Conservation (phyloP, 2,329 filamentous ascomycete genomes). For the Neodidymelliopsis sp. region DNA sequence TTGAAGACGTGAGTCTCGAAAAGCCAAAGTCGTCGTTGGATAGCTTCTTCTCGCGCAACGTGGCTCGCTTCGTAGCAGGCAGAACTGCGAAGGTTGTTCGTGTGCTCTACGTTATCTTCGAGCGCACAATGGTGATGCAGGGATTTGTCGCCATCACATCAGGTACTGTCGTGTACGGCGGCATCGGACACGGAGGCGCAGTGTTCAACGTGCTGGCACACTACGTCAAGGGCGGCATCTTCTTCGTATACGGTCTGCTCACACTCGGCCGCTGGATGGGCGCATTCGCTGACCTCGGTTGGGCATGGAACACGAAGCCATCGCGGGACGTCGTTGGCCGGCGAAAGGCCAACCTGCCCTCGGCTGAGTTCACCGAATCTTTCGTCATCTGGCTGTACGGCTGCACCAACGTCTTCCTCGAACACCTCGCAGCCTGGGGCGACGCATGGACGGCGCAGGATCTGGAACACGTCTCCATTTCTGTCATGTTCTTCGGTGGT, state of each 20-base stretch:
- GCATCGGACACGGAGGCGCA: conserved; percentile 75
- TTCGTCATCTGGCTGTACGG: conserved; percentile 91
- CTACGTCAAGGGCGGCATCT: conserved; percentile 92
- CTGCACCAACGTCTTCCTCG: conserved; percentile 87
- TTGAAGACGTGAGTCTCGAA: conserved; percentile 57
- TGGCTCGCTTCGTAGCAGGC: conserved; percentile 63
- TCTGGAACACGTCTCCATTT: conserved; percentile 91
- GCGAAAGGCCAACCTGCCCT: conserved; percentile 69
- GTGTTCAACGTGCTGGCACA: conserved; percentile 90
- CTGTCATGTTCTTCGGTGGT: conserved; percentile 91
- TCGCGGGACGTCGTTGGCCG: conserved; percentile 62
- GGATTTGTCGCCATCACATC: conserved; percentile 77
- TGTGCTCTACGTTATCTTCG: conserved; percentile 71
- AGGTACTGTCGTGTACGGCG: conserved; percentile 78
- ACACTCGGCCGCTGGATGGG: conserved; percentile 91
- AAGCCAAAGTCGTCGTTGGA: conserved; percentile 57
- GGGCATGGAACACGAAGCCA: conserved; percentile 93
- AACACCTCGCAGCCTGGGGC: conserved; percentile 80
- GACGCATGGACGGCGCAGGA: conserved; percentile 77
- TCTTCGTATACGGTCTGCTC: conserved; percentile 90
- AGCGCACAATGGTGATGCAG: conserved; percentile 78
- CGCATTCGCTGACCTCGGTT: conserved; percentile 87
- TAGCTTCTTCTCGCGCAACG: conserved; percentile 60
- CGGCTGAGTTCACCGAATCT: conserved; percentile 89
- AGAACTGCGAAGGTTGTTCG: conserved; percentile 65